Evolutionary conservation across 176 grass and related monocot genomes (phyloP).

Genomic region (Triticum dicoccoides): DNA sequence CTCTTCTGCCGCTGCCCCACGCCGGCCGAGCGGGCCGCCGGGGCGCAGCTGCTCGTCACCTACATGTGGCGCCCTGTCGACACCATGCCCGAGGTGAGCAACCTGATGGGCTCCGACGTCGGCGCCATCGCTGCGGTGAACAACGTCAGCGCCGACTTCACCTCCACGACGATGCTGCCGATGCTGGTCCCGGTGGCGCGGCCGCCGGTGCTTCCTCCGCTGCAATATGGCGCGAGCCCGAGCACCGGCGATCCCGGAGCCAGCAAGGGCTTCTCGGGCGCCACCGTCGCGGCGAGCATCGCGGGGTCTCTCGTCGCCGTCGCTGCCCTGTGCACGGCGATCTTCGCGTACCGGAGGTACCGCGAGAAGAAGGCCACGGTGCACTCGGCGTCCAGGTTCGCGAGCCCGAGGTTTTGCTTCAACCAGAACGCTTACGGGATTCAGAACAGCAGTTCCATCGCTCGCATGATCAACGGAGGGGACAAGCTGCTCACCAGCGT

Average conservation of each 20-base stretch:
- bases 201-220: conserved; percentile 38
- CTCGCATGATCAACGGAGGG: conserved; percentile 25
- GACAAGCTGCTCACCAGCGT: conserved; percentile 56
- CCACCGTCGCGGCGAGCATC: conserved; percentile 12
- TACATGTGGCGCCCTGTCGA: conserved; percentile 51
- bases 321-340: conserved; percentile 13
- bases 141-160: conserved; percentile 29
- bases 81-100: conserved; percentile 31
- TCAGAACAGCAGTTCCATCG: neutral
- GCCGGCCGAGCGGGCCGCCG: neutral
- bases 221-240: neutral
- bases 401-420: conserved; percentile 20
- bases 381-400: neutral
- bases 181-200: conserved; percentile 49
- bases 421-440: conserved; percentile 5
- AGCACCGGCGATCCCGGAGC: neutral
- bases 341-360: conserved; percentile 30
- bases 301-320: conserved; percentile 24
- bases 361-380: neutral
- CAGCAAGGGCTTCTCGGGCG: neutral
- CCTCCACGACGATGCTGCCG: conserved; percentile 16
- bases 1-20: conserved; percentile 55
- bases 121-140: conserved; percentile 34
- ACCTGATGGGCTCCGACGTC: conserved; percentile 18
- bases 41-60: conserved; percentile 29